These are phyloP conservation scores for Lathyrus aphaca DNA, from an alignment of 306 rosid genomes.

Conservation along the genomic window DNA sequence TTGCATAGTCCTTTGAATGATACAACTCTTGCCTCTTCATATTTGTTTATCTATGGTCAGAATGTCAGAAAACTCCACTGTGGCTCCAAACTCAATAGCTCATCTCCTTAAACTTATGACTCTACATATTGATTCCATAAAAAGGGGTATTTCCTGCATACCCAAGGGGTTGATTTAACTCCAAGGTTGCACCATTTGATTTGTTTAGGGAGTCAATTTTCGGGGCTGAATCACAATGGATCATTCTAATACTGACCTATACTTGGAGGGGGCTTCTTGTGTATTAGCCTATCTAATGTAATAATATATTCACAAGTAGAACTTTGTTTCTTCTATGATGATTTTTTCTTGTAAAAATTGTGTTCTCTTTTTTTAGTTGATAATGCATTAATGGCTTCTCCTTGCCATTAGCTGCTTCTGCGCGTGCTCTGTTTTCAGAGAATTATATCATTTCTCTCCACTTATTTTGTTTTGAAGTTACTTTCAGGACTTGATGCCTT, in stretches of 20 bases:
- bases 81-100: neutral
- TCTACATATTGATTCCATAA: neutral
- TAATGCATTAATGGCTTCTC: conserved; percentile 29
- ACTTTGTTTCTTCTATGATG: conserved; percentile 3
- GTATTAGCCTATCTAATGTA: neutral
- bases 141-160: neutral
- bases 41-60: neutral
- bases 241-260: conserved; percentile 22
- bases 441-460: neutral
- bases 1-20: conserved; percentile 5
- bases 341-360: conserved; percentile 2
- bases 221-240: neutral
- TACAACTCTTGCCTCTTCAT: neutral
- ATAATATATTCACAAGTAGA: conserved; percentile 9
- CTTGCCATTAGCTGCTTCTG: conserved; percentile 14
- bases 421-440: conserved; percentile 16
- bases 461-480: conserved; percentile 35
- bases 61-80: neutral
- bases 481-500: conserved; percentile 91
- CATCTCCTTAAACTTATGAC: conserved; percentile 1
- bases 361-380: conserved; percentile 20
- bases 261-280: conserved; percentile 21
- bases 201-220: conserved; percentile 5
- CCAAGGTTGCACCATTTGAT: neutral
- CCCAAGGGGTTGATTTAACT: neutral